Evolutionary conservation across 2,329 filamentous ascomycete genomes (phyloP).

Genomic region (Alternaria panax): DNA sequence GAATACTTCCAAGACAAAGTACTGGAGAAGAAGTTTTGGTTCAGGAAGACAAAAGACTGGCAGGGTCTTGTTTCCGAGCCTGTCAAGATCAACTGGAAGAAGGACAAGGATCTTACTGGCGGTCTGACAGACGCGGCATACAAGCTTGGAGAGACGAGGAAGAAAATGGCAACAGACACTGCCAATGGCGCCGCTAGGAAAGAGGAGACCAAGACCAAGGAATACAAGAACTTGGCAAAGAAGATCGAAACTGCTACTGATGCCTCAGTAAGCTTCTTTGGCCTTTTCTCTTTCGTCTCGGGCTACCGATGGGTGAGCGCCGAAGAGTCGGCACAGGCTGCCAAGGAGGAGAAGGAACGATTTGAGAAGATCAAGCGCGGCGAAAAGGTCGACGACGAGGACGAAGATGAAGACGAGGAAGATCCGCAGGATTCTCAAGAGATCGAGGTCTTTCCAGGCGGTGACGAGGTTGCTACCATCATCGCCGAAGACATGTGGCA

Average conservation of each 20-base stretch:
- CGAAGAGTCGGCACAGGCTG: constrained; percentile 72
- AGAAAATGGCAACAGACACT: constrained; percentile 40
- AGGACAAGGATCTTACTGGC: constrained; percentile 80
- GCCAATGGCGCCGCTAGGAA: constrained; percentile 54
- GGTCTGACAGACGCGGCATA: constrained; percentile 79
- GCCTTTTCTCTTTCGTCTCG: constrained; percentile 79
- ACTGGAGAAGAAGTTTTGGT: constrained; percentile 92
- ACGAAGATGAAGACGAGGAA: constrained; percentile 59
- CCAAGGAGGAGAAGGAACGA: constrained; percentile 66
- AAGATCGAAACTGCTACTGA: constrained; percentile 66
- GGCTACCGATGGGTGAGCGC: constrained; percentile 72
- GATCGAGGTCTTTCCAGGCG: constrained; percentile 86
- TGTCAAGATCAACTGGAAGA: constrained; percentile 80
- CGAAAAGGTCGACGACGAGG: constrained; percentile 48
- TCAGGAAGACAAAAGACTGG: constrained; percentile 74
- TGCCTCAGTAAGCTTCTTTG: constrained; percentile 80
- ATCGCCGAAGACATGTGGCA: constrained; percentile 90
- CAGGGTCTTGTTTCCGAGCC: constrained; percentile 85
- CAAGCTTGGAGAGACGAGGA: constrained; percentile 71
- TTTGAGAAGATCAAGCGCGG: constrained; percentile 56
- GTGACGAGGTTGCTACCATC: constrained; percentile 80
- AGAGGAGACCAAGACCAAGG: constrained; percentile 62
- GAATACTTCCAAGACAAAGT: constrained; percentile 79
- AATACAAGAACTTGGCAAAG: constrained; percentile 62
- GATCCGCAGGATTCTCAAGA: constrained; percentile 71